Evolutionary conservation across 371 early-diverging fungal genomes (phyloP).

Genomic region (Cokeromyces recurvatus): DNA sequence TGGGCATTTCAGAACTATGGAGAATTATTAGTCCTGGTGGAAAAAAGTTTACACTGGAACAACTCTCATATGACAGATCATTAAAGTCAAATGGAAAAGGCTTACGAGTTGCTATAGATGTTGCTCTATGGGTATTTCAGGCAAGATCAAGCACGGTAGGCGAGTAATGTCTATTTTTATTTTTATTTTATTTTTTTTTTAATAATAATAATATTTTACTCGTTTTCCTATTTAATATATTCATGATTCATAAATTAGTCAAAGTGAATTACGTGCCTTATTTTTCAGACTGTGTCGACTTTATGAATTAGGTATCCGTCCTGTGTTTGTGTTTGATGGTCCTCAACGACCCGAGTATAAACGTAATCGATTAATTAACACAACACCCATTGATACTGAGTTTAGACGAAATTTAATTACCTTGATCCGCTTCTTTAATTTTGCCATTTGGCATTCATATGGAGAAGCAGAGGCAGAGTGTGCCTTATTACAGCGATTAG

Average conservation of each 20-base stretch:
- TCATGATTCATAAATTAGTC: slow-evolving; percentile 3
- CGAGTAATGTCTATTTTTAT: slow-evolving; percentile 13
- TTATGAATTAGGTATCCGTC: slow-evolving; percentile 30
- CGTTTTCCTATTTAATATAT: too few relatives aligned
- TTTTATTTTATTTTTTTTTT: not conserved
- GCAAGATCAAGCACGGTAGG: slow-evolving; percentile 16
- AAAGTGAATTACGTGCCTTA: slow-evolving; percentile 18
- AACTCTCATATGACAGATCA: not conserved
- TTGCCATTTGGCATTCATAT: slow-evolving; percentile 27
- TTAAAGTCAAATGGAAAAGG: not conserved
- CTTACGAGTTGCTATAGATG: slow-evolving; percentile 33
- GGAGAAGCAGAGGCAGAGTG: slow-evolving; percentile 49
- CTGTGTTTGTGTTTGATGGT: slow-evolving; percentile 45
- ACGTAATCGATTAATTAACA: slow-evolving; percentile 20
- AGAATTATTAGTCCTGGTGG: slow-evolving; percentile 1
- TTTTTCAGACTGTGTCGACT: slow-evolving; percentile 33
- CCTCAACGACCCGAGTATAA: slow-evolving; percentile 24
- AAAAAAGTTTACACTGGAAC: slow-evolving; percentile 14
- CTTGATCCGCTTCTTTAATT: slow-evolving; percentile 24
- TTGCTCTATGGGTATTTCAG: slow-evolving; percentile 32
- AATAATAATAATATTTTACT: too few relatives aligned
- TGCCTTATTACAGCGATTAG: slow-evolving; percentile 27
- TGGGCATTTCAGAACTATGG: slow-evolving; percentile 20
- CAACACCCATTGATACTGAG: slow-evolving; percentile 1
- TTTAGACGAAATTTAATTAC: slow-evolving; percentile 5